A percentile compares a stretch with the other conserved stretches of the same genome.
phyloP scores from a whole-genome alignment of 805 yeast species.

The Debaryomyces tyrocola region DNA sequence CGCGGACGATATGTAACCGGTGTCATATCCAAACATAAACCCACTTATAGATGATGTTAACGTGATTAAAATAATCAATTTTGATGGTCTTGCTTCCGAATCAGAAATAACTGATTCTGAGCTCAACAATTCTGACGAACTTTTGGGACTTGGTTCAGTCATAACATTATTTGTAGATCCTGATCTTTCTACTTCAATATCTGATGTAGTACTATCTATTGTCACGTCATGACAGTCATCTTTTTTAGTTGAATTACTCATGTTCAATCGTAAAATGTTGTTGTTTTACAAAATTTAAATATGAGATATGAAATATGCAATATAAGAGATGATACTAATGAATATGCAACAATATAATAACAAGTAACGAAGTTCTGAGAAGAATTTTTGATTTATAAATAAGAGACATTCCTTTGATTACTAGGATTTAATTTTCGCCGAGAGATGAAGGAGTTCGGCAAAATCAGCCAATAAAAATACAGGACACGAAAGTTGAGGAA shows the following conservation, averaged over 20 bases:
- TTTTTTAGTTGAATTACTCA: not conserved
- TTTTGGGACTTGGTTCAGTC: not conserved
- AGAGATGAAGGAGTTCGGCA: not conserved
- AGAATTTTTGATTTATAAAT: too few relatives aligned
- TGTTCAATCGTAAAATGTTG: not conserved
- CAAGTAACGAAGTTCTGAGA: too few relatives aligned
- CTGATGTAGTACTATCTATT: conserved; percentile 2
- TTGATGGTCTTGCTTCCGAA: conserved; percentile 47
- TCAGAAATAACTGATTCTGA: conserved; percentile 3
- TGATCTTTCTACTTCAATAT: not conserved
- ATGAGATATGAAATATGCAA: too few relatives aligned
- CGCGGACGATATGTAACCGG: conserved; percentile 95
- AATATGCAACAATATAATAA: too few relatives aligned
- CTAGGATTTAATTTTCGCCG: conserved; percentile 4
- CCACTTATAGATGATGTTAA: conserved; percentile 87
- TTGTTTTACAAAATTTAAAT: too few relatives aligned
- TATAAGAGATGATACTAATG: too few relatives aligned
- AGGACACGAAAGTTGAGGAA: not conserved
- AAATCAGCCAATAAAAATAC: not conserved
- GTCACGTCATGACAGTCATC: not conserved
- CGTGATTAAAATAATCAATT: conserved; percentile 66
- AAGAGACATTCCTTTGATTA: too few relatives aligned
- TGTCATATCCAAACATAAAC: conserved; percentile 95
- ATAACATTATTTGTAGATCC: not conserved
- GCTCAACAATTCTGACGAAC: conserved; percentile 1